Evolutionary conservation across 1,284 basidiomycete genomes (phyloP).

Genomic region (Wallemia mellicola): DNA sequence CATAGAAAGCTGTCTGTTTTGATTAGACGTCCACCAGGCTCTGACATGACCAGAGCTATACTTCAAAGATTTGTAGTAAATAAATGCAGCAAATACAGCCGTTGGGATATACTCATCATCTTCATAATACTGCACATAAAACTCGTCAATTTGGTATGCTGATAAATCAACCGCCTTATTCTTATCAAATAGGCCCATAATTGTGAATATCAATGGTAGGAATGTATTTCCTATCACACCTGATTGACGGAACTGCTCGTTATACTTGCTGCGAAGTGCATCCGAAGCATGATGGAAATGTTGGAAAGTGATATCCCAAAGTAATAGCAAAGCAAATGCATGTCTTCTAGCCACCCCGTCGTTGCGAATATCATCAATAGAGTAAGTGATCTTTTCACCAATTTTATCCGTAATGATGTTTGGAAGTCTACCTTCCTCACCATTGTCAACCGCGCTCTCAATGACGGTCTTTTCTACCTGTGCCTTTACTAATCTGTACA

Average conservation of each 20-base stretch:
- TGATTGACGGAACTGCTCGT: constrained; percentile 47
- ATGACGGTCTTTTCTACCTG: constrained; percentile 50
- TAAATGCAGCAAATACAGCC: constrained; percentile 48
- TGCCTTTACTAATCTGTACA: constrained; percentile 30
- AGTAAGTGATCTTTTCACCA: neutral
- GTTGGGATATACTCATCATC: constrained; percentile 26
- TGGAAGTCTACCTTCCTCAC: constrained; percentile 13
- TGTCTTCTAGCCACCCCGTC: neutral
- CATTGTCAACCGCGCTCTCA: constrained; percentile 41
- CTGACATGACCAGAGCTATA: constrained; percentile 48
- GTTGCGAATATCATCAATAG: constrained; percentile 23
- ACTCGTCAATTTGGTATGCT: constrained; percentile 59
- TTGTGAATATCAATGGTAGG: constrained; percentile 39
- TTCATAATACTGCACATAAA: constrained; percentile 39
- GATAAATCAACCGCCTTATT: constrained; percentile 41
- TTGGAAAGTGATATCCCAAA: neutral
- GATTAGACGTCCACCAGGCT: constrained; percentile 56
- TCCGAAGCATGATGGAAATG: neutral
- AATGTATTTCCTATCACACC: constrained; percentile 34
- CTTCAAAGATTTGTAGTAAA: constrained; percentile 58
- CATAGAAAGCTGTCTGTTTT: constrained; percentile 56
- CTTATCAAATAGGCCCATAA: constrained; percentile 33
- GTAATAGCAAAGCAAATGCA: neutral
- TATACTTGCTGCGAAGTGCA: constrained; percentile 22
- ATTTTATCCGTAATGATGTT: neutral